Conservation (phyloP, 441 rosid species). For the Bruguiera hainesii region DNA sequence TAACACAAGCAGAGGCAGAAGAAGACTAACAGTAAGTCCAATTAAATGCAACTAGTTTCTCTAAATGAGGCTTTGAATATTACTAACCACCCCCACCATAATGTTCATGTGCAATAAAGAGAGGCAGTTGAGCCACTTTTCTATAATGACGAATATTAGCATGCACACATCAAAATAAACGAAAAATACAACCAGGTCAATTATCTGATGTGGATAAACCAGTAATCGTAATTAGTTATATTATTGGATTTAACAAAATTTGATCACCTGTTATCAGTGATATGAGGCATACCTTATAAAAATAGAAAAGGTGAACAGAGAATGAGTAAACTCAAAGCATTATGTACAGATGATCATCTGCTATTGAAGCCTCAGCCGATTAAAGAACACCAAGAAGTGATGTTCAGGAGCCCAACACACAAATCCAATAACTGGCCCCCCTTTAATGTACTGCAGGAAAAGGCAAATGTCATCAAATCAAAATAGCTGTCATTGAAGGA, state of each 20-base stretch:
- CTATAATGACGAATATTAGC: no score
- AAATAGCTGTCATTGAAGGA: not conserved
- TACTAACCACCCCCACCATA: no score
- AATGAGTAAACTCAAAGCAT: conserved; percentile 21
- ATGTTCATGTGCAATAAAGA: no score
- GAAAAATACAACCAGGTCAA: no score
- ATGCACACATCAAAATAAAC: no score
- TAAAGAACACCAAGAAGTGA: conserved; percentile 92
- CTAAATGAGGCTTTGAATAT: no score
- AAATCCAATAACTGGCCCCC: conserved; percentile 96
- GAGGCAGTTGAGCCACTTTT: no score
- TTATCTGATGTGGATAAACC: no score
- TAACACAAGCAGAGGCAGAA: no score
- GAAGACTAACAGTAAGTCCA: no score
- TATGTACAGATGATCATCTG: conserved; percentile 38
- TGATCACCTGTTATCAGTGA: not conserved
- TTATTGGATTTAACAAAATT: not conserved
- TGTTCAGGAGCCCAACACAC: conserved; percentile 97
- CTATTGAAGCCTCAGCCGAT: conserved; percentile 74
- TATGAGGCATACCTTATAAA: conserved; percentile 29
- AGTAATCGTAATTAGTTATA: no score
- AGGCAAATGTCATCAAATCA: not conserved
- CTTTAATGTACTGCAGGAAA: conserved; percentile 71
- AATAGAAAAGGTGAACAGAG: conserved; percentile 5
- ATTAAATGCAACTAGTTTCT: no score